Conservation (phyloP, 345 rosid genomes). For the Punica granatum region DNA sequence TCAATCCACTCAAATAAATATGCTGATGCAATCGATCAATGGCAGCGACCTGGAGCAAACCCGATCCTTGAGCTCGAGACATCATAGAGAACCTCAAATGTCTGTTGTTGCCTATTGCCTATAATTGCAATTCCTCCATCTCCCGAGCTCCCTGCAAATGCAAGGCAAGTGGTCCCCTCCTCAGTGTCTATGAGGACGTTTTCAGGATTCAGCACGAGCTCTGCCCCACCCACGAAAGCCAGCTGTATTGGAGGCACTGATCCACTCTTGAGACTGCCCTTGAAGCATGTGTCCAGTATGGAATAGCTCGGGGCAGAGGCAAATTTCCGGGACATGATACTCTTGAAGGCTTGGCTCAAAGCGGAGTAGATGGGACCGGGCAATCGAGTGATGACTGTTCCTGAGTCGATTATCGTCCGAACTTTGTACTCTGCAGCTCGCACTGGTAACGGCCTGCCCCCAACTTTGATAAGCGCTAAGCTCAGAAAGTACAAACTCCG, state of each 20-base stretch:
- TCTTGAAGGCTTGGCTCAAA: conserved; percentile 22
- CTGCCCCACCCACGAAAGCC: conserved; percentile 33
- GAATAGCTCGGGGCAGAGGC: conserved; percentile 22
- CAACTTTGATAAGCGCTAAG: conserved; percentile 20
- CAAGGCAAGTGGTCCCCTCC: conserved; percentile 28
- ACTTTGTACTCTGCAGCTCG: conserved; percentile 14
- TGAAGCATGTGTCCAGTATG: conserved; percentile 40
- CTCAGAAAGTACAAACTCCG: conserved; percentile 27
- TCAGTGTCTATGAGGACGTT: conserved; percentile 28
- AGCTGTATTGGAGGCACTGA: conserved; percentile 25
- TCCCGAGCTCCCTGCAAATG: conserved; percentile 19
- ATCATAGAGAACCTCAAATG: conserved; percentile 30
- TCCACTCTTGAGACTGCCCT: conserved; percentile 20
- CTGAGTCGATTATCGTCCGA: conserved; percentile 44
- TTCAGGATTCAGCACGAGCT: conserved; percentile 18
- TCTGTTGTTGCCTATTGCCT: conserved; percentile 41
- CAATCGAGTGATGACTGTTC: conserved; percentile 42
- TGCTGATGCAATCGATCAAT: neutral
- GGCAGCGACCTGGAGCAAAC: conserved; percentile 35
- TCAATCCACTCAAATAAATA: neutral
- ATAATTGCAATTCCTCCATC: conserved; percentile 19
- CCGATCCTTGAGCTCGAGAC: conserved; percentile 31
- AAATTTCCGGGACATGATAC: conserved; percentile 24
- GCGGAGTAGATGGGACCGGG: conserved; percentile 26
- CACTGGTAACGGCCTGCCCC: conserved; percentile 22